Evolutionary conservation across 2,329 filamentous ascomycete genomes (phyloP).

Genomic region (Colletotrichum acutatum): DNA sequence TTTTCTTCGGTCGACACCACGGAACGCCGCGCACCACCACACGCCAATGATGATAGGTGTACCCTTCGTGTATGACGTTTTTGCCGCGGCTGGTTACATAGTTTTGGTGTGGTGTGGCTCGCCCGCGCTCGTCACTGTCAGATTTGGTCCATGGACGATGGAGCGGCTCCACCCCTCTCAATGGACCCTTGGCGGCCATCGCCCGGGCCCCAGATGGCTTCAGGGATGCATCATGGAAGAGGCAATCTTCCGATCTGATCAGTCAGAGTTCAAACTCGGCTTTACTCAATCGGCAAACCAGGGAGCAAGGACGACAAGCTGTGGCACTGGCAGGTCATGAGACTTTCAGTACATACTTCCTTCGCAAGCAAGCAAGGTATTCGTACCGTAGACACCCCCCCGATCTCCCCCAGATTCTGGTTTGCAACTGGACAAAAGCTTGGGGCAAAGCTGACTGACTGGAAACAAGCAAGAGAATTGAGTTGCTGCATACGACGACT

Average conservation of each 20-base stretch:
- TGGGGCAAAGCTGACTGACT: constrained; percentile 1
- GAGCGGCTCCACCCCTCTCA: constrained; percentile 9
- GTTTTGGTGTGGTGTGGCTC: constrained; percentile 17
- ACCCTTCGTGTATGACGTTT: constrained; percentile 32
- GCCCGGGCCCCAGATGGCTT: constrained; percentile 9
- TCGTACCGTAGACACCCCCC: neutral
- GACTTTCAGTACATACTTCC: neutral
- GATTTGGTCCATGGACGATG: constrained; percentile 1
- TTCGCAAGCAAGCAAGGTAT: too few species aligned
- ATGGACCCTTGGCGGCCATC: constrained; percentile 26
- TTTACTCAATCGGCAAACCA: constrained; percentile 5
- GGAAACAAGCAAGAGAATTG: neutral
- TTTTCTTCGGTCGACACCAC: neutral
- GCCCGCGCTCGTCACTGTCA: constrained; percentile 26
- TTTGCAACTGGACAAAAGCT: neutral
- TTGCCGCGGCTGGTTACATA: constrained; percentile 24
- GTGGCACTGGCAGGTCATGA: constrained; percentile 1
- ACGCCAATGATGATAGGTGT: constrained; percentile 18
- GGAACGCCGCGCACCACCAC: neutral
- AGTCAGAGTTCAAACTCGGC: constrained; percentile 13
- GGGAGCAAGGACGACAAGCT: neutral
- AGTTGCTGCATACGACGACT: constrained; percentile 14
- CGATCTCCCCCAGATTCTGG: neutral
- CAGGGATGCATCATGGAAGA: constrained; percentile 29
- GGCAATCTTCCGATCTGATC: constrained; percentile 33